phyloP scores from a whole-genome alignment of 176 grass and related monocot species.

The Stipa capillata region DNA sequence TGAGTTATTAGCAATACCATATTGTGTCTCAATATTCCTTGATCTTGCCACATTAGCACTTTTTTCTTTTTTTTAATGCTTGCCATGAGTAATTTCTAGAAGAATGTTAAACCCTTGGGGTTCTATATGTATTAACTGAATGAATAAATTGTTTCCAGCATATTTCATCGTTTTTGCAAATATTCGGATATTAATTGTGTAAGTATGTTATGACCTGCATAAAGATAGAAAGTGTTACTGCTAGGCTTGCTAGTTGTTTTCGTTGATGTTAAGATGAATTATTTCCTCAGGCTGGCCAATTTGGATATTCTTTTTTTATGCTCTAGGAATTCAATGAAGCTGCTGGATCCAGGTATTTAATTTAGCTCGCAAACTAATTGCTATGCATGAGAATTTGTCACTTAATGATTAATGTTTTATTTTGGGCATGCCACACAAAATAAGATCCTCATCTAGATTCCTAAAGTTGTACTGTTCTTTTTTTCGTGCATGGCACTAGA shows the following conservation, averaged over 20 bases:
- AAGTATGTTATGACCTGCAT: background rate
- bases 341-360: conserved; percentile 52
- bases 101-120: background rate
- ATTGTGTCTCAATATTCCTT: background rate
- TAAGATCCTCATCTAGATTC: background rate
- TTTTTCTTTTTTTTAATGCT: background rate
- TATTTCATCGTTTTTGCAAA: background rate
- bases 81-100: background rate
- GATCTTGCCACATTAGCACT: background rate
- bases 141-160: background rate
- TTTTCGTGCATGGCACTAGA: background rate
- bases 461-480: too few relatives aligned
- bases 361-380: background rate
- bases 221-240: background rate
- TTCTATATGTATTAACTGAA: background rate
- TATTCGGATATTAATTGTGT: background rate
- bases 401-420: background rate
- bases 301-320: conserved; percentile 35
- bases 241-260: background rate
- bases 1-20: background rate
- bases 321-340: conserved; percentile 46
- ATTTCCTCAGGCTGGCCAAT: conserved; percentile 22
- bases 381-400: background rate
- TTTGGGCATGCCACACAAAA: background rate
- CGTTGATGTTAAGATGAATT: background rate